Evolutionary conservation across 179 eudicot genomes (phyloP).

Genomic region (Heliamphora pulchella): DNA sequence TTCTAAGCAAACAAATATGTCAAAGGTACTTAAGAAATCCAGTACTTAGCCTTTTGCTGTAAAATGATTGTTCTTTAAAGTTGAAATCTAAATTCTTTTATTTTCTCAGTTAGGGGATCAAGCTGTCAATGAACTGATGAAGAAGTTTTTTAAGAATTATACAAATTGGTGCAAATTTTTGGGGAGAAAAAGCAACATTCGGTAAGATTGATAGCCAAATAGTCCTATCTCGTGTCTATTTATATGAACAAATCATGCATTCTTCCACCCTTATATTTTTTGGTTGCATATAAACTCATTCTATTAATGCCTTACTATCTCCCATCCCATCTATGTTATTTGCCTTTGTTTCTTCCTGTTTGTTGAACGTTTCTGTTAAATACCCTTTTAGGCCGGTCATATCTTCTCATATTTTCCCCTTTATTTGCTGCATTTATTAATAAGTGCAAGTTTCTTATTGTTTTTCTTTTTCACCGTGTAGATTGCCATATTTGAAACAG

Average conservation of each 20-base stretch:
- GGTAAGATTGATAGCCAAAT: slow-evolving; percentile 38
- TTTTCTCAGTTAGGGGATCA: slow-evolving; percentile 53
- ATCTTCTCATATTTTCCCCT: background rate
- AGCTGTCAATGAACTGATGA: slow-evolving; percentile 78
- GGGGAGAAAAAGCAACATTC: slow-evolving; percentile 66
- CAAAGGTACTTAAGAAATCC: slow-evolving; percentile 49
- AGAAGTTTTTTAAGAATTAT: slow-evolving; percentile 89
- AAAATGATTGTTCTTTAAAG: background rate
- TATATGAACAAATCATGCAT: background rate
- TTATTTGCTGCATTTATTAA: background rate
- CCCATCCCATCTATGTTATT: background rate
- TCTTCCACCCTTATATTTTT: background rate
- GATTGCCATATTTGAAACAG: slow-evolving; percentile 83
- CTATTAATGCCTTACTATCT: background rate
- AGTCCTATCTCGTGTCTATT: slow-evolving; percentile 3
- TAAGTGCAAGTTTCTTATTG: background rate
- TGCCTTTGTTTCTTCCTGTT: slow-evolving; percentile 3
- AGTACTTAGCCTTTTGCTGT: slow-evolving; percentile 9
- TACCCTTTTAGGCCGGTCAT: background rate
- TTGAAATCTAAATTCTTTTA: slow-evolving; percentile 1
- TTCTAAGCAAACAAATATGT: slow-evolving; percentile 41
- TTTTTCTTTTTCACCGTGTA: slow-evolving; percentile 25
- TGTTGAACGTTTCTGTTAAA: background rate
- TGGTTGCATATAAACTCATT: background rate
- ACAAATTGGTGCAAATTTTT: slow-evolving; percentile 96